Conservation (phyloP, 768 basidiomycete species). For the Collybia sp. region DNA sequence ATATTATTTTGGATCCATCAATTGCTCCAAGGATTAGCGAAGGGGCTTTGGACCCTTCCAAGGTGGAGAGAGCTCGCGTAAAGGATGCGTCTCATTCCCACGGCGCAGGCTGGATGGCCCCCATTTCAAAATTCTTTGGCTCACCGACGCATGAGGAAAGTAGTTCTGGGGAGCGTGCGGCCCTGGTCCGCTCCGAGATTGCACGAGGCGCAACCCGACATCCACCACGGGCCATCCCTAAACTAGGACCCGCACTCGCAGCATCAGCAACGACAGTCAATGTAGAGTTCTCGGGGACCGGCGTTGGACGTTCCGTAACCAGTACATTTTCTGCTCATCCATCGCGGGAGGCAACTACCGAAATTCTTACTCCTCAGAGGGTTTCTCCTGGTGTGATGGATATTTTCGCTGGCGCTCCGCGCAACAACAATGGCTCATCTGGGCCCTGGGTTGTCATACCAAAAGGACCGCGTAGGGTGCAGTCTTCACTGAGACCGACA, state of each 20-base stretch:
- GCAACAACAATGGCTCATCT: conserved; percentile 22
- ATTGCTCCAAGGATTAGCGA: conserved; percentile 71
- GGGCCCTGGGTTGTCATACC: conserved; percentile 79
- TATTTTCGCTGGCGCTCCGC: conserved; percentile 90
- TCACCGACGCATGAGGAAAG: conserved; percentile 16
- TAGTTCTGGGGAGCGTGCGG: conserved; percentile 8
- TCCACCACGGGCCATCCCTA: conserved; percentile 57
- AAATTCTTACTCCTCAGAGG: background rate
- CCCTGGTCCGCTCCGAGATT: conserved; percentile 17
- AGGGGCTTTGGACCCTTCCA: conserved; percentile 56
- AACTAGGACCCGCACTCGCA: conserved; percentile 78
- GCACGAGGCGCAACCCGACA: conserved; percentile 17
- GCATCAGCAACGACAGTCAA: conserved; percentile 92
- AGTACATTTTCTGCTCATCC: conserved; percentile 26
- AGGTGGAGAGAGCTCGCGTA: conserved; percentile 35
- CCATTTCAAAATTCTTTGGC: conserved; percentile 74
- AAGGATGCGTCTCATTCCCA: conserved; percentile 20
- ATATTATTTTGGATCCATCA: conserved; percentile 84
- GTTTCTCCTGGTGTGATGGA: conserved; percentile 53
- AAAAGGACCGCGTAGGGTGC: conserved; percentile 21
- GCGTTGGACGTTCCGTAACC: conserved; percentile 34
- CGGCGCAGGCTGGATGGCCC: conserved; percentile 73
- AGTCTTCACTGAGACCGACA: conserved; percentile 21
- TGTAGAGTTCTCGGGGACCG: conserved; percentile 87
- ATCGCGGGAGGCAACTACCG: background rate